These are phyloP conservation scores for Epicoccum nigrum DNA, from an alignment of 2,329 filamentous ascomycete species.

Conservation along the genomic window DNA sequence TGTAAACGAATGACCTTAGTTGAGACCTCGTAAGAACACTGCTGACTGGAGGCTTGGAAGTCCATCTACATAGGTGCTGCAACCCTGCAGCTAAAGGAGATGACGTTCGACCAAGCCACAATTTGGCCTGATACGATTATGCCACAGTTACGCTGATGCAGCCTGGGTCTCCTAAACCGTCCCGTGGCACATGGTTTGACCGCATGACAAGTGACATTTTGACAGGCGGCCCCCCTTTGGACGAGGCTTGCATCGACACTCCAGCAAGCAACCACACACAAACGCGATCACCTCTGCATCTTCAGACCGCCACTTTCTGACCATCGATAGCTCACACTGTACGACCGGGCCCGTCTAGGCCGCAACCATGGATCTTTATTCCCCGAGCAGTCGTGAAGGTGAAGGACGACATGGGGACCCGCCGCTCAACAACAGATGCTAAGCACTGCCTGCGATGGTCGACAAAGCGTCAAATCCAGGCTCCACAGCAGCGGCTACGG, in stretches of 20 bases:
- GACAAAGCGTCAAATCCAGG: not conserved
- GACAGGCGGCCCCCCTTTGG: slow-evolving; percentile 11
- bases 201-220: slow-evolving; percentile 23
- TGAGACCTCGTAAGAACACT: not conserved
- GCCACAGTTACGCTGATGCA: not conserved
- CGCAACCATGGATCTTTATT: not conserved
- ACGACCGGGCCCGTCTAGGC: not conserved
- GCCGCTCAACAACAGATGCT: not conserved
- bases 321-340: slow-evolving; percentile 1
- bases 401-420: not conserved
- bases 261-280: not conserved
- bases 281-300: slow-evolving; percentile 7
- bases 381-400: slow-evolving; percentile 1
- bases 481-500: slow-evolving; percentile 4
- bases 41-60: not conserved
- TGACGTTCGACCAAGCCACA: not conserved
- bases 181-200: slow-evolving; percentile 5
- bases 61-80: not conserved
- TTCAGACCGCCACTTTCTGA: slow-evolving; percentile 25
- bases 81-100: not conserved
- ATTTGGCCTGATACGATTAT: not conserved
- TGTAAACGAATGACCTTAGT: not conserved
- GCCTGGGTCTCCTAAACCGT: slow-evolving; percentile 6
- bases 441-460: not conserved
- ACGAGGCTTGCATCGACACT: slow-evolving; percentile 12